Percentiles rank a stretch among this genome's conserved stretches.
Evolutionary conservation across 805 yeast genomes (phyloP).

Genomic region (Metschnikowia dekortorum): DNA sequence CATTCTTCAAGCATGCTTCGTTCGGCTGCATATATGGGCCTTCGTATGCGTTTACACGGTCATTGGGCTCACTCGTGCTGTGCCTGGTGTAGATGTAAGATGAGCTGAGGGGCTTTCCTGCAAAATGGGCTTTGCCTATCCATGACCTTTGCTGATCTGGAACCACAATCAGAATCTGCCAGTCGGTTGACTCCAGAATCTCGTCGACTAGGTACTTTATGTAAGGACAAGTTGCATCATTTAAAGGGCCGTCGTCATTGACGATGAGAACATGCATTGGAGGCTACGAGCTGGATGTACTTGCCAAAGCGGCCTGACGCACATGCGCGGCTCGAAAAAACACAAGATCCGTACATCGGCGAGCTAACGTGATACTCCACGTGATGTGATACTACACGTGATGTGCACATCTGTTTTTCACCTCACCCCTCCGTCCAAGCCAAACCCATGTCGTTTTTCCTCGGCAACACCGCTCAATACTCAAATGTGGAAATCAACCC

Average conservation of each 20-base stretch:
- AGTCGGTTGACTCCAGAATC: constrained; percentile 58
- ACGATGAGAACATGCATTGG: constrained; percentile 59
- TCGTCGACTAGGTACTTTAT: constrained; percentile 76
- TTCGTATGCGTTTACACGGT: constrained; percentile 39
- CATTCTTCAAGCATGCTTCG: constrained; percentile 33
- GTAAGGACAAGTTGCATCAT: constrained; percentile 76
- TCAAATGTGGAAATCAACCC: constrained; percentile 49
- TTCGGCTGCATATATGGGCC: constrained; percentile 46
- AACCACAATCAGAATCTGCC: constrained; percentile 81
- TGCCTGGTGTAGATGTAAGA: constrained; percentile 56
- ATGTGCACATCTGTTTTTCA: not conserved
- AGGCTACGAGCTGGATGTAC: not conserved
- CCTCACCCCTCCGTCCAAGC: not conserved
- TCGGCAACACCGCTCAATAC: constrained; percentile 44
- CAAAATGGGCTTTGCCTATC: constrained; percentile 97
- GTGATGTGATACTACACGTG: not conserved
- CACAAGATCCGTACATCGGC: not conserved
- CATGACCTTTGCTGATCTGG: constrained; percentile 88
- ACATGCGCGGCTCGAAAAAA: not conserved
- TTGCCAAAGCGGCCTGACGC: too few species aligned
- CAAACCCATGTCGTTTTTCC: constrained; percentile 56
- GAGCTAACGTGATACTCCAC: not conserved
- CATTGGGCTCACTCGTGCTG: constrained; percentile 42
- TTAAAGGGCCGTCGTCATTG: constrained; percentile 95
- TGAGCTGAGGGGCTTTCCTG: constrained; percentile 61